phyloP scores from a whole-genome alignment of 139 green algal genomes.

The Chlorella sp. region DNA sequence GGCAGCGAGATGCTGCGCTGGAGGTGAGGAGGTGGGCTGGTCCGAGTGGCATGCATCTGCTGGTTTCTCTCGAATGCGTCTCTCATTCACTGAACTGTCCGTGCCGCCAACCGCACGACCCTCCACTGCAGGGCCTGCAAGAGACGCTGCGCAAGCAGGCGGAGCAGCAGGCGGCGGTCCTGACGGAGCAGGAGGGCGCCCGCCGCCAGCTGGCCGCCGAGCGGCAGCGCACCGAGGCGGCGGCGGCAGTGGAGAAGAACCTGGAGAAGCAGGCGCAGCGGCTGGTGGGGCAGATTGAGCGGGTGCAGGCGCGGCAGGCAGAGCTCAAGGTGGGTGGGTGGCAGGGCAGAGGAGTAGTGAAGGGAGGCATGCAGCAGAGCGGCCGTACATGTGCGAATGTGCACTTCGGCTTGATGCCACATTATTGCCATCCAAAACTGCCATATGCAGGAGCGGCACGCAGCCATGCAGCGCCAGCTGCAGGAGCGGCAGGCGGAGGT shows the following conservation, averaged over 20 bases:
- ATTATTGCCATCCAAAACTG: not conserved
- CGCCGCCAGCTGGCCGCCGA: slow-evolving; percentile 72
- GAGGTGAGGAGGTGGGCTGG: slow-evolving; percentile 18
- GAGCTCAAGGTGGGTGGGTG: slow-evolving; percentile 2
- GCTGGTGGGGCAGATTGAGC: slow-evolving; percentile 67
- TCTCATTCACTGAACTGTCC: too few species aligned
- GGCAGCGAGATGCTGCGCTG: slow-evolving; percentile 80
- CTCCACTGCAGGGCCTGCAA: slow-evolving; percentile 65
- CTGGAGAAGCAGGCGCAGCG: slow-evolving; percentile 72
- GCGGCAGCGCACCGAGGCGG: slow-evolving; percentile 77
- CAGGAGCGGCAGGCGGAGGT: slow-evolving; percentile 5
- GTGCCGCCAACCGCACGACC: too few species aligned
- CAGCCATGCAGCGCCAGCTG: slow-evolving; percentile 9
- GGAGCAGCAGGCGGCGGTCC: slow-evolving; percentile 75
- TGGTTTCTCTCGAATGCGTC: too few species aligned
- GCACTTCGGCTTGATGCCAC: not conserved
- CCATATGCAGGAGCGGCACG: slow-evolving; percentile 9
- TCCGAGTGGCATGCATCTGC: not conserved
- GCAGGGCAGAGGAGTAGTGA: too few species aligned
- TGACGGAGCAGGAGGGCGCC: slow-evolving; percentile 75
- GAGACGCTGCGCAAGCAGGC: slow-evolving; percentile 74
- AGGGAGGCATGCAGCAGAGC: too few species aligned
- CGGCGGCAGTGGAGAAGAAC: slow-evolving; percentile 72
- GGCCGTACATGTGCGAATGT: too few species aligned
- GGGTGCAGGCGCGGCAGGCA: slow-evolving; percentile 5